Evolutionary conservation across 768 basidiomycete species (phyloP), one percentile per base, ranked within the genome.

Genomic region (Rhodotorula babjevae): DNA sequence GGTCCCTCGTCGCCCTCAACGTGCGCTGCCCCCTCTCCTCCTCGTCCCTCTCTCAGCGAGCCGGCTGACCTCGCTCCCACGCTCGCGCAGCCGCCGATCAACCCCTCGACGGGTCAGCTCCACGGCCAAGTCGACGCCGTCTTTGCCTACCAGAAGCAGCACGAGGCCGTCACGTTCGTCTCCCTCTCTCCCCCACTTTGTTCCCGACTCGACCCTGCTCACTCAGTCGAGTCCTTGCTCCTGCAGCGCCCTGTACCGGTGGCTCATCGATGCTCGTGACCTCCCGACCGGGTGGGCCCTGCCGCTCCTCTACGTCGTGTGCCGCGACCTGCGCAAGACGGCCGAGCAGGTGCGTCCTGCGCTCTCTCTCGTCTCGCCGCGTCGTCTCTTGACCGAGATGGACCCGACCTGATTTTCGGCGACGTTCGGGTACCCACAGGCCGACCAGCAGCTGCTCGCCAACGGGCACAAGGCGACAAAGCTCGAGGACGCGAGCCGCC

Each of bases 401-500:
- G n/a, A n/a, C n/a, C n/a, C n/a, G n/a, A n/a, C n/a, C n/a, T n/a
- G n/a, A n/a, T n/a, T n/a, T n/a, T 9, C 36, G 4, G 36, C 29
- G 12, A n/a, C 19, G 27, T 27, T 3, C 15, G 7, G 21, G 7
- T 1, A 18, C 10, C 23, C 6, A 29, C 70, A 76, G 73, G 76
- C 77, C 19, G 75, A 77, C 61, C 15, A 53, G 15, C 33, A 55
- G 7, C 65, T 72, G 0, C 58, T 72, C 1, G 33, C 25, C 36
- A 47, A 29, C n/a, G 55, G 64, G 31, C 65, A 74, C 59, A 75
- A 74, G 64, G 69, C 67, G 2, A 71, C 25, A 6, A 76, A 74
- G 63, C 71, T 78, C 33, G 79, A 78, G 53, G 76, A 78, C 57
- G 75, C 76, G 18, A 69, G 65, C 27, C 61, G 77, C 14, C 46